These are phyloP conservation scores for Herpetospermum pedunculosum DNA, from an alignment of 306 rosid species.

Conservation along the genomic window DNA sequence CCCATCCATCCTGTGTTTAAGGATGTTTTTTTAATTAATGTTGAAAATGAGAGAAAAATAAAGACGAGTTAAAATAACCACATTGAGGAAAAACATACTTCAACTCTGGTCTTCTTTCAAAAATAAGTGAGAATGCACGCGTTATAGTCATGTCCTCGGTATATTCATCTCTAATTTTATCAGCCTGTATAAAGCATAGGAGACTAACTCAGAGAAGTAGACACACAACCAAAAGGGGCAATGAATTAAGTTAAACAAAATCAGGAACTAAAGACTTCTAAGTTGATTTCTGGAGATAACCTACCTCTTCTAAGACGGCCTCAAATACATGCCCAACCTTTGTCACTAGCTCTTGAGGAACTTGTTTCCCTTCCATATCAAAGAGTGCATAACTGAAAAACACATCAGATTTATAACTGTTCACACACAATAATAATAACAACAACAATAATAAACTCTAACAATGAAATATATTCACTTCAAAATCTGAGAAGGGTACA, in stretches of 20 bases:
- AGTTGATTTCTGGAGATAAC: constrained; percentile 5
- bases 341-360: constrained; percentile 76
- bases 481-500: not conserved
- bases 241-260: not conserved
- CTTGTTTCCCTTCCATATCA: constrained; percentile 92
- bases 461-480: not conserved
- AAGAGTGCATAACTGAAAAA: constrained; percentile 80
- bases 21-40: not conserved
- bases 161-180: constrained; percentile 49
- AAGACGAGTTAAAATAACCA: not conserved
- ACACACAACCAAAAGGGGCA: constrained; percentile 9
- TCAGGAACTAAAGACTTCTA: not conserved
- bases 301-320: constrained; percentile 61
- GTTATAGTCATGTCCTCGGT: constrained; percentile 67
- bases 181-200: constrained; percentile 42
- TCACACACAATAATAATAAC: not conserved
- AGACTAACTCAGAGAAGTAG: constrained; percentile 18
- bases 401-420: not conserved
- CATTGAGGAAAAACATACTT: constrained; percentile 21
- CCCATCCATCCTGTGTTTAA: constrained; percentile 69
- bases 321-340: constrained; percentile 67
- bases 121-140: constrained; percentile 67
- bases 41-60: not conserved
- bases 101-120: constrained; percentile 77
- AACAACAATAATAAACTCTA: not conserved